Percentiles rank a stretch among this genome's conserved stretches.
phyloP scores from a whole-genome alignment of 2,329 filamentous ascomycete species.

The Fusarium papillatum region DNA sequence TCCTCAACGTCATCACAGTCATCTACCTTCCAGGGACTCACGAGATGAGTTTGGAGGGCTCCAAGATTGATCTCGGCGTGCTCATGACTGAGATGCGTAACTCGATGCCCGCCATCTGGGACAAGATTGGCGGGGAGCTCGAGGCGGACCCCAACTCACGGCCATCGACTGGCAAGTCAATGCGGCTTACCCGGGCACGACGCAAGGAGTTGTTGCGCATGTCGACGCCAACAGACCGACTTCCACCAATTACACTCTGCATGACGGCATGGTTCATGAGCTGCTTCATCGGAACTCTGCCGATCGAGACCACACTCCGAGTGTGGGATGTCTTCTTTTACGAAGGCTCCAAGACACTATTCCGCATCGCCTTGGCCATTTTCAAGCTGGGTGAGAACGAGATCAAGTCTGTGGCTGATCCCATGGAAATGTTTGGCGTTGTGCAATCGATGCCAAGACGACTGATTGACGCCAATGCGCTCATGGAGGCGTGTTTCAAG shows the following conservation, averaged over 20 bases:
- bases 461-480: slow-evolving; percentile 83
- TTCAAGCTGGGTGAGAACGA: slow-evolving; percentile 90
- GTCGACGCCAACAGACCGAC: slow-evolving; percentile 60
- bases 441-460: slow-evolving; percentile 89
- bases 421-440: slow-evolving; percentile 96
- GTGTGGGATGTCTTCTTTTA: slow-evolving; percentile 98
- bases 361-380: slow-evolving; percentile 90
- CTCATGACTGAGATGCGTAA: slow-evolving; percentile 91
- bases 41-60: slow-evolving; percentile 89
- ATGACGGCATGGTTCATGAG: slow-evolving; percentile 99
- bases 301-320: slow-evolving; percentile 90
- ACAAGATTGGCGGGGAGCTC: slow-evolving; percentile 86
- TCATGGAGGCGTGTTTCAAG: slow-evolving; percentile 88
- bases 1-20: slow-evolving; percentile 92
- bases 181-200: slow-evolving; percentile 54
- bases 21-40: slow-evolving; percentile 93
- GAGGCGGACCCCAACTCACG: slow-evolving; percentile 62
- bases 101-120: slow-evolving; percentile 86
- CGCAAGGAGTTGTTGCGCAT: slow-evolving; percentile 54
- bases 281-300: slow-evolving; percentile 92
- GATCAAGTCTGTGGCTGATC: slow-evolving; percentile 84
- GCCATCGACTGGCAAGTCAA: slow-evolving; percentile 50
- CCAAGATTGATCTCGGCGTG: slow-evolving; percentile 94
- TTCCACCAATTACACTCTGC: slow-evolving; percentile 92
- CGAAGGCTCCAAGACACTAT: slow-evolving; percentile 93